phyloP scores from a whole-genome alignment of 2,329 filamentous ascomycete genomes.

The Domatiomyces catenatus region DNA sequence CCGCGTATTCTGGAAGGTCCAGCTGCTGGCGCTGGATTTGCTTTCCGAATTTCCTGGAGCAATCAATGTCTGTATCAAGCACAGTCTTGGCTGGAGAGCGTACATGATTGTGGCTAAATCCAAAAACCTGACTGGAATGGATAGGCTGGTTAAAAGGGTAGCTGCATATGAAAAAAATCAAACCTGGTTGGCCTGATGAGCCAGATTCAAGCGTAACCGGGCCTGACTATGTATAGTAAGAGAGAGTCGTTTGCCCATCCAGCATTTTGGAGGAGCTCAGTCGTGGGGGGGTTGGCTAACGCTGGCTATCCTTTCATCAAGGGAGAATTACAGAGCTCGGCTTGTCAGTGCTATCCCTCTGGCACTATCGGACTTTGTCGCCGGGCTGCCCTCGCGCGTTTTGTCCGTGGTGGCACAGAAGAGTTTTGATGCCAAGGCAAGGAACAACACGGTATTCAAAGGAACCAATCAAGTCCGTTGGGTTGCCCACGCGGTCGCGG shows the following conservation, averaged over 20 bases:
- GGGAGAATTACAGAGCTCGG: background rate
- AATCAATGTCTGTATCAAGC: constrained; percentile 4
- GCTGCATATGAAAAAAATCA: background rate
- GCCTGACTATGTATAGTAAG: background rate
- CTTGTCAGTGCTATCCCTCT: background rate
- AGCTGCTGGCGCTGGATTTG: constrained; percentile 98
- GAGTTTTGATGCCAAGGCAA: background rate
- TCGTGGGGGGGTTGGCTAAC: background rate
- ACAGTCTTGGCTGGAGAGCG: constrained; percentile 2
- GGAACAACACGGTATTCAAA: background rate
- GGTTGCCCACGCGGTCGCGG: background rate
- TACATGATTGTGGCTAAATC: constrained; percentile 14
- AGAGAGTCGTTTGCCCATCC: background rate
- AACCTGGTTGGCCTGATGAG: background rate
- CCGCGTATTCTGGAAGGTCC: constrained; percentile 96
- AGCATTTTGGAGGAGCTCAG: background rate
- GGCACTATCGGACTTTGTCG: background rate
- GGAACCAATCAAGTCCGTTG: background rate
- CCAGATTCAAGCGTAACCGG: background rate
- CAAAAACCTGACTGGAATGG: background rate
- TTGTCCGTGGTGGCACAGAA: background rate
- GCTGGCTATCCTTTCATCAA: background rate
- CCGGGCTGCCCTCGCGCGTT: background rate
- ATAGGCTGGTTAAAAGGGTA: background rate
- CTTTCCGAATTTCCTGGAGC: constrained; percentile 92